Conservation (phyloP, 148 eudicot species). For the Vaccinium myrtillus region DNA sequence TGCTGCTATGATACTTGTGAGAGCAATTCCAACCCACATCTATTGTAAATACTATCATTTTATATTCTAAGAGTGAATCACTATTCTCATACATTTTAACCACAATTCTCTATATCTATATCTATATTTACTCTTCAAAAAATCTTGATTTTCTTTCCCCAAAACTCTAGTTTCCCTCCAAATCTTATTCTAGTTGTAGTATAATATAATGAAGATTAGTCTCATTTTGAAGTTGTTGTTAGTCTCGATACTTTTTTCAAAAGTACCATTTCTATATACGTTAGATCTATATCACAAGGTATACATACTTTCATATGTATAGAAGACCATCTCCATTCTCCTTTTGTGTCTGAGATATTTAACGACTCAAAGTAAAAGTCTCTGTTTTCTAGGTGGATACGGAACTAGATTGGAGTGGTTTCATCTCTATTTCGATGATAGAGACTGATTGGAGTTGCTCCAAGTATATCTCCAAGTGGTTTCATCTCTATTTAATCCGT, state of each 20-base stretch:
- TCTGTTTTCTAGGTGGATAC: too few species aligned
- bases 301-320: not conserved
- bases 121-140: not conserved
- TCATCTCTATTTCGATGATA: not conserved
- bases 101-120: not conserved
- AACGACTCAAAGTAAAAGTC: too few species aligned
- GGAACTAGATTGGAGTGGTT: not conserved
- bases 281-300: not conserved
- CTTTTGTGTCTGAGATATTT: not conserved
- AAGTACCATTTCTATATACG: not conserved
- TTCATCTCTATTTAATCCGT: not conserved
- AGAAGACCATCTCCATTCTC: not conserved
- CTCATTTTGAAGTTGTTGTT: not conserved
- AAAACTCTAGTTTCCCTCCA: not conserved
- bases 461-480: not conserved
- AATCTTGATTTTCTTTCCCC: not conserved
- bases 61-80: not conserved
- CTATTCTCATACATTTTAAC: not conserved
- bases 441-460: not conserved
- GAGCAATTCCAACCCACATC: not conserved
- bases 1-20: conserved; percentile 34
- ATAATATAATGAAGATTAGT: not conserved
- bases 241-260: not conserved
- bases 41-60: not conserved
- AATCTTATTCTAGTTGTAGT: not conserved